These are phyloP conservation scores for Candida albicans DNA, from an alignment of 1,139 yeast genomes.

Conservation along the genomic window DNA sequence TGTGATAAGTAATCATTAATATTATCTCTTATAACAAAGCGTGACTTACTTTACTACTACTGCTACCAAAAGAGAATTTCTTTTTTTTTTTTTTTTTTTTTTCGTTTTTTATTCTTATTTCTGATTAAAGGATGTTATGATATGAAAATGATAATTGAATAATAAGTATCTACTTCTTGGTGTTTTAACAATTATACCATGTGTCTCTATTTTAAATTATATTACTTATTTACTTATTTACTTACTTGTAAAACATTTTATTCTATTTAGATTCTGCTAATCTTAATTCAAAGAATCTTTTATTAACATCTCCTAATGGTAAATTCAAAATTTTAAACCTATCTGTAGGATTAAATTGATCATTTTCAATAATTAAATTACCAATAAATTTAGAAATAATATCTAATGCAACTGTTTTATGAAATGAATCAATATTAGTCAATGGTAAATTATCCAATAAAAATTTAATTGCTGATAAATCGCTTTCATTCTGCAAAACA, in stretches of 20 bases:
- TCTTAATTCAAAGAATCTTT: constrained; percentile 33
- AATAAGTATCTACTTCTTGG: too few species aligned
- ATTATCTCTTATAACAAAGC: too few species aligned
- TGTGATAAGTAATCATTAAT: too few species aligned
- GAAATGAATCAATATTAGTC: constrained; percentile 29
- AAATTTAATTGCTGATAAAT: constrained; percentile 18
- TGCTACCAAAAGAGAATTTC: too few species aligned
- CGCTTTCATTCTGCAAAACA: constrained; percentile 22
- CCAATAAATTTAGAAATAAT: constrained; percentile 54
- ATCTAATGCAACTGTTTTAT: constrained; percentile 47
- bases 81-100: not conserved
- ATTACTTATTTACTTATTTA: not conserved
- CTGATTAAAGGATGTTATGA: too few species aligned
- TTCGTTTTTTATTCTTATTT: not conserved
- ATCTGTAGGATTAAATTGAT: constrained; percentile 17
- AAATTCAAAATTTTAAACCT: constrained; percentile 30
- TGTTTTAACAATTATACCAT: too few species aligned
- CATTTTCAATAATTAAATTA: constrained; percentile 32
- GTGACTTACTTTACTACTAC: too few species aligned
- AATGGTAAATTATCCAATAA: constrained; percentile 49
- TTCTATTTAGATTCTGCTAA: constrained; percentile 1
- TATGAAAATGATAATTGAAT: too few species aligned
- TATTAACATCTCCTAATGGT: constrained; percentile 51
- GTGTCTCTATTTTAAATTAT: too few species aligned
- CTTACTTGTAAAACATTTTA: not conserved